Evolutionary conservation across 495 filamentous ascomycete species (phyloP), one percentile per base, ranked within the genome.

Genomic region (Hyphodiscus hymeniophilus): DNA sequence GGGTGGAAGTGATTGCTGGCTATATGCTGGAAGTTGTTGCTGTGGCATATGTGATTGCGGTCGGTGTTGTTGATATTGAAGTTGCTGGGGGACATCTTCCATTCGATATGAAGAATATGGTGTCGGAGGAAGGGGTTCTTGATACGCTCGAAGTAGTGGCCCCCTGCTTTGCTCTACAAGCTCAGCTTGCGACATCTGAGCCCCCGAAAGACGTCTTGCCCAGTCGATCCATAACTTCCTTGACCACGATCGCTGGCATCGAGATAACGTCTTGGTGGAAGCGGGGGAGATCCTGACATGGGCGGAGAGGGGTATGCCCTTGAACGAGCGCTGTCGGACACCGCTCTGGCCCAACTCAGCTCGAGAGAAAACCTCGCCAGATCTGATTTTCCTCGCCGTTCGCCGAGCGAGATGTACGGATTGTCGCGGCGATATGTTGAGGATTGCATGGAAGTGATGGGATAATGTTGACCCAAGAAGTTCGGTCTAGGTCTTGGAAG

Each of bases 211-310:
- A 48, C 49, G 26, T 53, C 57, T 32, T 60, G 52, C 39, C 52
- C 50, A 41, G 46, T 39, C 38, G 57, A 51, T 41, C 50, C 58
- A 52, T 70, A 77, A 50, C 61, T 60, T 56, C 68, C 70, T 63
- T 73, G 72, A 63, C 63, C 66, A 68, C 68, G 71, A 68, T 77
- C 72, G 72, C 68, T 74, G 63, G 63, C 70, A 69, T 73, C 75
- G 67, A 66, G 73, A 64, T 68, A 78, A 65, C 71, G 67, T 69
- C 83, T 81, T 63, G 72, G 73, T 67, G 82, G 79, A 57, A 74
- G 72, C 66, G 75, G 76, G 64, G 81, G 80, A 70, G 82, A 83
- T 65, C 81, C 80, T 77, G 85, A 88, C 85, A 90, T 90, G 76
- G 82, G 81, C 76, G 82, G 82, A 74, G 81, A 83, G 69, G 79